Base-by-base conservation (phyloP, 768 basidiomycete species). In the Thelephora aurantiotincta region DNA sequence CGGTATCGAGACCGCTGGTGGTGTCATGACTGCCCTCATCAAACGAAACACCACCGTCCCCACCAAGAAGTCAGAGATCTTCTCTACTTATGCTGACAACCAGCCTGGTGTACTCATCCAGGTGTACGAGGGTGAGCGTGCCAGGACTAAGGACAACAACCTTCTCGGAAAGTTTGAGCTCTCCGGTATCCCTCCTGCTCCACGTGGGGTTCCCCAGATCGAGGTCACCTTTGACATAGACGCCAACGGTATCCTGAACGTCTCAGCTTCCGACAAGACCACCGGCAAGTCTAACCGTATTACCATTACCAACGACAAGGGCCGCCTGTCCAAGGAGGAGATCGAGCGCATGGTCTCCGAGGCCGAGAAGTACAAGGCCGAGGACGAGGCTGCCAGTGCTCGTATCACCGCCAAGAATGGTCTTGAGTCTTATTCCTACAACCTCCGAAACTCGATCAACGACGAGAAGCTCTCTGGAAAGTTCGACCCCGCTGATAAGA, bases 211-310 rank as follows among this genome's bases (percentile, higher is more conserved):
- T 56, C 94, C 94, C 60, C 94, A 96, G 59, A 75, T 97, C 55
- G 93, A 97, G 65, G 93, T 98, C 60, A 94, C 90, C 38, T 97
- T 98, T 67, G 93, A 98, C 60, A 91, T 98, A 52, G 93, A 97
- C 58, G 91, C 92, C 53, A 93, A 93, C 67, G 89, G 90, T 71
- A 91, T 94, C 61, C 65, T 94, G 61, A 96, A 94, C 67, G 94
- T 98, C 54, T 89, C 89, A 38, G 93, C 94, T 3, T 71, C 82
- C 36, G 92, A 97, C 70, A 96, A 94, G 75, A 93, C 90, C 11
- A 96, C 93, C 48, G 93, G 93, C 56, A 96, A 97, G 70, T 90
- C 87, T 48, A 88, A 81, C 65, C 83, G 86, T 52, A 90, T 90
- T 62, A 92, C 89, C 51, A 92, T 92, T 67, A 91, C 85, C 57